A percentile compares a stretch with the other conserved stretches of the same genome.
phyloP scores from a whole-genome alignment of 768 basidiomycete species.

The Kwoniella newhampshirensis region DNA sequence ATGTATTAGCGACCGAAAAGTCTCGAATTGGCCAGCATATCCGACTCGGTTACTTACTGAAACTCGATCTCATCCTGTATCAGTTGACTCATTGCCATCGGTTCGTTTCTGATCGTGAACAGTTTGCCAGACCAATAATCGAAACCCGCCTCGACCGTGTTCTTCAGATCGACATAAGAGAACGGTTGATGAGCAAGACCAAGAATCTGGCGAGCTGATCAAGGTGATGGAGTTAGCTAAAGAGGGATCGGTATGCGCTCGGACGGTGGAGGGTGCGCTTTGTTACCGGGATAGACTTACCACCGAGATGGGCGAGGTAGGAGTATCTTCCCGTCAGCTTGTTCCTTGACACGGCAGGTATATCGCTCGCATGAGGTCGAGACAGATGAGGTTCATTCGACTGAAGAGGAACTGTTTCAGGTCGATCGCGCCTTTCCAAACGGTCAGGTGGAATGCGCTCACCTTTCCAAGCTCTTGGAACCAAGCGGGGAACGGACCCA shows the following conservation, averaged over 20 bases:
- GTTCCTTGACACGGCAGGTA: background rate
- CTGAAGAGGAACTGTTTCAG: background rate
- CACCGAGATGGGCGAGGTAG: conserved; percentile 10
- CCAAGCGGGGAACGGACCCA: conserved; percentile 13
- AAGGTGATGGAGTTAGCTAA: background rate
- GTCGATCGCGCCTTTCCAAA: background rate
- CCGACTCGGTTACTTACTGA: conserved; percentile 16
- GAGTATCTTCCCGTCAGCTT: background rate
- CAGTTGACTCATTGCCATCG: conserved; percentile 1
- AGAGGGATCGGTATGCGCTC: background rate
- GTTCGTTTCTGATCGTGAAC: conserved; percentile 2
- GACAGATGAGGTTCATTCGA: background rate
- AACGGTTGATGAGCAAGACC: background rate
- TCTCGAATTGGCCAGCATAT: no score
- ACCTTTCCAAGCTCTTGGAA: conserved; percentile 3
- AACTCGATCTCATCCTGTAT: conserved; percentile 18
- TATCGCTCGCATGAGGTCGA: background rate
- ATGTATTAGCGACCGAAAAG: no score
- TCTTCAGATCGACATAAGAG: background rate
- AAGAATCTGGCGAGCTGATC: conserved; percentile 10
- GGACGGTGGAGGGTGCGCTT: no score
- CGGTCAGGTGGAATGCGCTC: background rate
- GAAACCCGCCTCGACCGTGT: conserved; percentile 1
- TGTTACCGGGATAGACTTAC: background rate
- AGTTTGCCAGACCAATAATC: conserved; percentile 17